Percentiles rank a stretch among this genome's conserved stretches.
These are phyloP conservation scores for Colletotrichum sp. DNA, from an alignment of 2,329 filamentous ascomycete species.

Conservation along the genomic window DNA sequence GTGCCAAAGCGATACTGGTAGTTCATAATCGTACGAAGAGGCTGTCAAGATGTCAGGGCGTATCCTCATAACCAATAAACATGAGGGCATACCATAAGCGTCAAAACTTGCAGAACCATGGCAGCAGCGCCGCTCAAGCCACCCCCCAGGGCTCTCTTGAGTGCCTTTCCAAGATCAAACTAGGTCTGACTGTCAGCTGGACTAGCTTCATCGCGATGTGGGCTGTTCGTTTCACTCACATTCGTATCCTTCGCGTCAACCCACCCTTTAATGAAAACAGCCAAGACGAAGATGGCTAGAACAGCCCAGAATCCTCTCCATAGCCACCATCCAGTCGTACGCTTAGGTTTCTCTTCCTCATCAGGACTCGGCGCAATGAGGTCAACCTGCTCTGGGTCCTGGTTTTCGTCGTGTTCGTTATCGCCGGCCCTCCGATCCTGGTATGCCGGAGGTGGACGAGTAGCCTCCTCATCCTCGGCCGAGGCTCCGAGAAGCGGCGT, in stretches of 20 bases:
- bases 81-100: conserved; percentile 44
- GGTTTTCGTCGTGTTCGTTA: neutral
- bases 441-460: neutral
- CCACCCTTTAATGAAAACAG: conserved; percentile 50
- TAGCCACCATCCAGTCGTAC: conserved; percentile 31
- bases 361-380: neutral
- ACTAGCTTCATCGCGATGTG: neutral
- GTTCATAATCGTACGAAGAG: conserved; percentile 55
- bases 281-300: conserved; percentile 33
- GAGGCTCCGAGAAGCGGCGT: conserved; percentile 26
- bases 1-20: conserved; percentile 54
- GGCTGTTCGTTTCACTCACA: conserved; percentile 28
- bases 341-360: neutral
- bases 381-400: conserved; percentile 12
- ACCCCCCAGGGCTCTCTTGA: conserved; percentile 49
- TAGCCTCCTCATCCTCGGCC: neutral
- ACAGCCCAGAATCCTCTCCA: conserved; percentile 43
- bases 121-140: conserved; percentile 53
- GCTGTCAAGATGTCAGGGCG: conserved; percentile 30
- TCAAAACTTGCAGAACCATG: conserved; percentile 52
- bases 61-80: neutral
- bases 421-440: neutral
- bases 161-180: conserved; percentile 50
- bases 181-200: conserved; percentile 18
- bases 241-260: conserved; percentile 47